Evolutionary conservation across 2,329 filamentous ascomycete species (phyloP), one percentile per base, ranked within the genome.

Genomic region (Sporothrix phasma): DNA sequence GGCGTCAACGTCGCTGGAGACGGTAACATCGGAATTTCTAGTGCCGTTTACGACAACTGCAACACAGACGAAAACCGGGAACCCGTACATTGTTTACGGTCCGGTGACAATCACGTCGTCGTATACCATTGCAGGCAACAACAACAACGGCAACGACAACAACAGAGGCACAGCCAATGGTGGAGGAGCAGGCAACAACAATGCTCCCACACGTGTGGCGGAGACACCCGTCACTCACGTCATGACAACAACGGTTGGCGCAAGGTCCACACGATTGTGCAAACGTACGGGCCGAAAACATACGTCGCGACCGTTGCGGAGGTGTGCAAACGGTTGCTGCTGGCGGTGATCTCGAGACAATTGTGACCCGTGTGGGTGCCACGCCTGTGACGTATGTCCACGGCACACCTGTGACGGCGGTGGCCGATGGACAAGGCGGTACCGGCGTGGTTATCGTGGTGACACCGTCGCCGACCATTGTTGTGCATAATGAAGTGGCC

Each of bases 21-120:
- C 62, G 11, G 22, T 64, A n/a, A 61, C 58, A 22, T 46, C 56
- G 29, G 47, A 45, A 4, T n/a, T 64, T 22, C 54, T 62, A 19
- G 39, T 60, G 45, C 22, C 47, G 24, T 64, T 64, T 26, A 67
- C 66, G 43, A 53, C 37, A 19, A 64, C 62, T 8, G 17, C 19
- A 13, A 59, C 53, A 0, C 4, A 49, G n/a, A 62, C 61, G 19
- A 22, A 43, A 10, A 56, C 51, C 15, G 62, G 59, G 3, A 31
- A 61, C 5, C 66, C 64, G n/a, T 67, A 67, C 47, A 64, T 66
- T 46, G 49, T 46, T 3, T 67, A 67, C 29, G 70, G 70, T 0
- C 65, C 45, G 10, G 68, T 69, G 17, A 69, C 67, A n/a, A 69
- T 72, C 34, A 69, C 67, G 2, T 63, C 62, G 1, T 62, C 66